Conservation (phyloP, 495 filamentous ascomycete species). For the Bacidia gigantensis region DNA sequence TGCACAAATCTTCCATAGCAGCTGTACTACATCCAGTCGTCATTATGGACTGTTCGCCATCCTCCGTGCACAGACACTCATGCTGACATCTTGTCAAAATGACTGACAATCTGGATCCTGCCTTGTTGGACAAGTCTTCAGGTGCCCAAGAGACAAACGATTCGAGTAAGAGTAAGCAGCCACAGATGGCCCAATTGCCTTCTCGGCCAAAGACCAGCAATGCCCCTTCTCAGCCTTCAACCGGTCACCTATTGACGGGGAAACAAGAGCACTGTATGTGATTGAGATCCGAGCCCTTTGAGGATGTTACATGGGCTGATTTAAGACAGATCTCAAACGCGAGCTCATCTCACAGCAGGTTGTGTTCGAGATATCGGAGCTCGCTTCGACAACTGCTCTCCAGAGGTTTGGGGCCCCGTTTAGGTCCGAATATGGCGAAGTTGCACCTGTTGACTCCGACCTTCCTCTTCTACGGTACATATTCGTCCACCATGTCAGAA, state of each 20-base stretch:
- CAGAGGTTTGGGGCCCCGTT: conserved; percentile 94
- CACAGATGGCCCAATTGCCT: background rate
- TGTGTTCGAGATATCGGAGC: conserved; percentile 72
- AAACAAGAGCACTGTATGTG: conserved; percentile 94
- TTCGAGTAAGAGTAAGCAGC: background rate
- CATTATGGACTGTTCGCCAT: background rate
- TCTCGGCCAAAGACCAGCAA: conserved; percentile 4
- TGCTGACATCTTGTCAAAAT: background rate
- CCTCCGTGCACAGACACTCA: background rate
- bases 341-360: conserved; percentile 87
- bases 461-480: conserved; percentile 90
- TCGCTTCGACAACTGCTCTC: conserved; percentile 86
- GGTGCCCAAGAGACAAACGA: background rate
- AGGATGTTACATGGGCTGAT: conserved; percentile 19
- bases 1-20: background rate
- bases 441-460: conserved; percentile 85
- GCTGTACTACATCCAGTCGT: background rate
- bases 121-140: background rate
- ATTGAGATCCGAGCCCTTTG: background rate
- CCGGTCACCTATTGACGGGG: conserved; percentile 58
- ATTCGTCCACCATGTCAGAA: conserved; percentile 94
- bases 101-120: background rate
- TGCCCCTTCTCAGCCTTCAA: conserved; percentile 22
- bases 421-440: conserved; percentile 78
- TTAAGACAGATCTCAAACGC: conserved; percentile 72